Conservation (phyloP, 2,329 filamentous ascomycete genomes). For the Exophiala xenobiotica region DNA sequence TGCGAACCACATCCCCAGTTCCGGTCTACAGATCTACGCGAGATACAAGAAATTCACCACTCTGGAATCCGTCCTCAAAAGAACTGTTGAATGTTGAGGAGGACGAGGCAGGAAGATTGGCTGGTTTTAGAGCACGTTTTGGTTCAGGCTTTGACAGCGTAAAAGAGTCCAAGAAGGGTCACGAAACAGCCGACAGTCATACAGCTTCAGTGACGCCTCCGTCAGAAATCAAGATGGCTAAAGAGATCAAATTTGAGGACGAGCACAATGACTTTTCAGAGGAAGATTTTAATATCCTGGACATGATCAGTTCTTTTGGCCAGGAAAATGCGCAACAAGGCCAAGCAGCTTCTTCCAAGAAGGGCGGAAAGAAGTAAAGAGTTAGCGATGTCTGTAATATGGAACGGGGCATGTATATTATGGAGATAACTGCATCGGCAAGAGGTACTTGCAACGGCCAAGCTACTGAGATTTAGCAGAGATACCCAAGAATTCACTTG, state of each 20-base stretch:
- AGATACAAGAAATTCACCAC: constrained; percentile 81
- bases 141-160: constrained; percentile 76
- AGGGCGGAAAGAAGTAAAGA: constrained; percentile 25
- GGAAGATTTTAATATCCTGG: constrained; percentile 56
- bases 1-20: constrained; percentile 51
- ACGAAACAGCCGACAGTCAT: constrained; percentile 35
- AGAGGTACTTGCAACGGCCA: not conserved
- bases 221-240: constrained; percentile 44
- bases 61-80: constrained; percentile 86
- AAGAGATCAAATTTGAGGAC: constrained; percentile 38
- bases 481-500: not conserved
- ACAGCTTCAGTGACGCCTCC: not conserved
- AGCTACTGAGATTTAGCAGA: not conserved
- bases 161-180: constrained; percentile 31
- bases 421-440: not conserved
- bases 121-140: constrained; percentile 80
- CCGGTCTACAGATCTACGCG: constrained; percentile 66
- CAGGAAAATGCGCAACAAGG: constrained; percentile 34
- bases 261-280: constrained; percentile 50
- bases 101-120: constrained; percentile 88
- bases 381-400: not conserved
- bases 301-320: constrained; percentile 55
- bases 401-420: not conserved
- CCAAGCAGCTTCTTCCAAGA: constrained; percentile 36
- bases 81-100: constrained; percentile 85